Percentiles rank a stretch among this genome's conserved stretches.
Conservation (phyloP, 345 rosid genomes). For the Ceriops zippeliana region DNA sequence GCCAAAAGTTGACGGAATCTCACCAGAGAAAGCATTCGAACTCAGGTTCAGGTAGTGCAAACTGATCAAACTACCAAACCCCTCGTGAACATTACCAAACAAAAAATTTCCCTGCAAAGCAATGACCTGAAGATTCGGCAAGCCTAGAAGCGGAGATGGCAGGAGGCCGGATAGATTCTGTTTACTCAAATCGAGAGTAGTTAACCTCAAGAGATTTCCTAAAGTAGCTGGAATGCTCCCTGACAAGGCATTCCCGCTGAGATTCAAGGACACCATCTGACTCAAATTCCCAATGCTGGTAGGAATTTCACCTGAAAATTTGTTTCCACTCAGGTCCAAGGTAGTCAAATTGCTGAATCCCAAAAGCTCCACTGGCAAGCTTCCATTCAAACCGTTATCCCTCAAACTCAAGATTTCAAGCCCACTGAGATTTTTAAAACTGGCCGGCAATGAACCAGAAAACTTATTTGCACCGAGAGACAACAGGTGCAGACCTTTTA, state of each 20-base stretch:
- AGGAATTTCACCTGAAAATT: constrained; percentile 28
- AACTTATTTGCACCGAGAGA: constrained; percentile 63
- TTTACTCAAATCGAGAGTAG: constrained; percentile 30
- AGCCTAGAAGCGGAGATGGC: constrained; percentile 72
- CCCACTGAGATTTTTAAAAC: constrained; percentile 41
- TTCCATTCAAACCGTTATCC: constrained; percentile 52
- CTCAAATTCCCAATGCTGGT: constrained; percentile 21
- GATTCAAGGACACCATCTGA: constrained; percentile 18
- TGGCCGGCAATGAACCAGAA: constrained; percentile 59
- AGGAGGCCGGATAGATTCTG: constrained; percentile 34
- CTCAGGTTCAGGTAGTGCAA: constrained; percentile 66
- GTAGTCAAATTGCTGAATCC: constrained; percentile 52
- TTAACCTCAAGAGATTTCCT: constrained; percentile 25
- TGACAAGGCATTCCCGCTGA: constrained; percentile 24
- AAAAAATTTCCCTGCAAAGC: constrained; percentile 78
- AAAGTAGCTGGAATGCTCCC: constrained; percentile 26
- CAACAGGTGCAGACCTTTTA: constrained; percentile 52
- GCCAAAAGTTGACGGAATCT: constrained; percentile 65
- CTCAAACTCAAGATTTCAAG: constrained; percentile 56
- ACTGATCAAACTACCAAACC: constrained; percentile 82
- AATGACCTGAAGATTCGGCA: constrained; percentile 79
- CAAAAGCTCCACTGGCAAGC: constrained; percentile 58
- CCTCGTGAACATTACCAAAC: constrained; percentile 72
- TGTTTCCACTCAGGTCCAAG: constrained; percentile 56
- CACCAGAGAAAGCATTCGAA: constrained; percentile 61